Base-by-base conservation (phyloP, 306 rosid species). In the Trifolium subterraneum region DNA sequence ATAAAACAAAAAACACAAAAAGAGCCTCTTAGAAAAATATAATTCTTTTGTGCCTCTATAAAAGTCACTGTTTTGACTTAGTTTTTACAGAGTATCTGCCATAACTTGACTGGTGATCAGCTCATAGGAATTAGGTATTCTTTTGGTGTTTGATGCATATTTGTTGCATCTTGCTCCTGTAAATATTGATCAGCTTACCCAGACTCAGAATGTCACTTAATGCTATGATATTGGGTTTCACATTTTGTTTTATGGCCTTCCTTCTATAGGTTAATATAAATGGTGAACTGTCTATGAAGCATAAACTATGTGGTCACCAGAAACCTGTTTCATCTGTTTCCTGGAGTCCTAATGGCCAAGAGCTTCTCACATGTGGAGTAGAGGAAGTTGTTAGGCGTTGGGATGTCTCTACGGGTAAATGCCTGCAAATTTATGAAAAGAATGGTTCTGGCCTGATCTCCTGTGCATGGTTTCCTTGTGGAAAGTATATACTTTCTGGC, bases 401-500 rank as follows among this genome's bases (percentile, higher is more conserved):
- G 97, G 96, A 93, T 79, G 92, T 89, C 72, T 72, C 88, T 59
- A 76, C 93, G 19, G 98, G 98, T 54, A 81, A 85, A 38, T 88
- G 98, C 78, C 90, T 90, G 76, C 93, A 84, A 75, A 74, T 93
- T 67, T 93, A 89, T 81, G 97, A 93, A 50, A 93, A 90, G 72
- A 67, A 81, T 71, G 96, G 90, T 61, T 66, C 77, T 74, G 93
- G 93, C 65, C 72, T 87, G 41, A 86, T 93, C 71, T 87, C 96
- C 22, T 93, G 97, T 84, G 93, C 93, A 73, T 93, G 98, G 98
- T 81, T 86, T 80, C 97, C 97, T 15, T 85, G 87, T 72, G 98
- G 97, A 29, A 89, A 86, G 78, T 74, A 79, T 80, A 79, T 93
- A 77, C 85, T 89, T 77, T 88, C 90, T 68, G 98, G 96, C 64